These are phyloP conservation scores for Phytophthora brassicae DNA, from an alignment of 352 stramenopile genomes.

Conservation along the genomic window DNA sequence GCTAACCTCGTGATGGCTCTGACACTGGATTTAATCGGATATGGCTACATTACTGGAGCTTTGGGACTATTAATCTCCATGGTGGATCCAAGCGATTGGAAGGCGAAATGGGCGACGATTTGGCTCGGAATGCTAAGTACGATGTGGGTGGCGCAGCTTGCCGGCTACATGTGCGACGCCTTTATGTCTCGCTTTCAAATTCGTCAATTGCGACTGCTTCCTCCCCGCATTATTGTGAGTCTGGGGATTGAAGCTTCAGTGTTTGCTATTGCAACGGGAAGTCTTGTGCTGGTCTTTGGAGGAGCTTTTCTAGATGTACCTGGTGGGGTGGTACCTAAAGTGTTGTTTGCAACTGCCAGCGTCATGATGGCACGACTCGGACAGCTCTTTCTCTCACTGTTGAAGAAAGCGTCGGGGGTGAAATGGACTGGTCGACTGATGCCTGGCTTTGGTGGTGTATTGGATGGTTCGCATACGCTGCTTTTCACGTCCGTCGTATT, in stretches of 20 bases:
- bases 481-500: conserved; percentile 80
- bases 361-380: conserved; percentile 90
- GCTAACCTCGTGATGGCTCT: conserved; percentile 40
- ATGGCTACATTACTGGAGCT: conserved; percentile 38
- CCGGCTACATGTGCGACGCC: conserved; percentile 48
- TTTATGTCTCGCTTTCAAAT: conserved; percentile 61
- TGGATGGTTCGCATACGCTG: conserved; percentile 91
- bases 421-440: conserved; percentile 93
- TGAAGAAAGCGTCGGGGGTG: conserved; percentile 92
- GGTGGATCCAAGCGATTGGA: conserved; percentile 42
- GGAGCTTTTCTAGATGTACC: conserved; percentile 32
- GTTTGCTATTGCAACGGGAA: conserved; percentile 40
- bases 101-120: conserved; percentile 36
- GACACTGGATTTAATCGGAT: conserved; percentile 43
- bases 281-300: conserved; percentile 40
- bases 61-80: conserved; percentile 42
- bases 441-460: conserved; percentile 91
- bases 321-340: conserved; percentile 55
- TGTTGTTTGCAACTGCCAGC: conserved; percentile 78
- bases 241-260: conserved; percentile 51
- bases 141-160: conserved; percentile 49
- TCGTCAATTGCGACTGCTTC: conserved; percentile 43
- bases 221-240: conserved; percentile 42
- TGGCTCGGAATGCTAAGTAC: conserved; percentile 46
- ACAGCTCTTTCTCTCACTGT: conserved; percentile 90